These are phyloP conservation scores for Kitagawia praeruptora DNA, from an alignment of 129 eudicot species.

Conservation along the genomic window DNA sequence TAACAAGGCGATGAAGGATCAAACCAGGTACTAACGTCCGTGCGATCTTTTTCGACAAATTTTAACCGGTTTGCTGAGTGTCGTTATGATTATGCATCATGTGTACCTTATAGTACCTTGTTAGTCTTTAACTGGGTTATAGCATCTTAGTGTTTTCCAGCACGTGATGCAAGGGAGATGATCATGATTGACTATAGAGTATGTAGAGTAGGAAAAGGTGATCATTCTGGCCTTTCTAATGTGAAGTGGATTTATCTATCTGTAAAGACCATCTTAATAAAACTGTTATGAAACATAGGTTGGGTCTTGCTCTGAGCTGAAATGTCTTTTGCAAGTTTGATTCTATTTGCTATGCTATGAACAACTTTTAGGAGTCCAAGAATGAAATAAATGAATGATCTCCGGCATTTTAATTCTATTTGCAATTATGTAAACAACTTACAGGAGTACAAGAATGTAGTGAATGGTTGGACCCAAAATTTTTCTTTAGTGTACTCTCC, in stretches of 20 bases:
- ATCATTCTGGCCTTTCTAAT: not conserved
- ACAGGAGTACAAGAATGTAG: not conserved
- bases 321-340: not conserved
- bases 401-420: not conserved
- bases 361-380: not conserved
- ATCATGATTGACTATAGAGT: not conserved
- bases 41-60: not conserved
- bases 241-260: not conserved
- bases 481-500: not conserved
- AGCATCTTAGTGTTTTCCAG: not conserved
- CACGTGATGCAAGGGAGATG: not conserved
- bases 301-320: not conserved
- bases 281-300: not conserved
- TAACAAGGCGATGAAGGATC: constrained; percentile 83
- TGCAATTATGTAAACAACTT: not conserved
- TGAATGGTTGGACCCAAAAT: not conserved
- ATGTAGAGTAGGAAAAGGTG: not conserved
- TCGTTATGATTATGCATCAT: not conserved
- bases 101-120: not conserved
- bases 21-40: constrained; percentile 45
- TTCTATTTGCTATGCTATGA: not conserved
- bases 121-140: not conserved
- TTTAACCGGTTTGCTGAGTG: not conserved
- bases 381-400: not conserved
- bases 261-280: not conserved